Conservation (phyloP, 176 grass and related monocot genomes). For the Avena atlantica region DNA sequence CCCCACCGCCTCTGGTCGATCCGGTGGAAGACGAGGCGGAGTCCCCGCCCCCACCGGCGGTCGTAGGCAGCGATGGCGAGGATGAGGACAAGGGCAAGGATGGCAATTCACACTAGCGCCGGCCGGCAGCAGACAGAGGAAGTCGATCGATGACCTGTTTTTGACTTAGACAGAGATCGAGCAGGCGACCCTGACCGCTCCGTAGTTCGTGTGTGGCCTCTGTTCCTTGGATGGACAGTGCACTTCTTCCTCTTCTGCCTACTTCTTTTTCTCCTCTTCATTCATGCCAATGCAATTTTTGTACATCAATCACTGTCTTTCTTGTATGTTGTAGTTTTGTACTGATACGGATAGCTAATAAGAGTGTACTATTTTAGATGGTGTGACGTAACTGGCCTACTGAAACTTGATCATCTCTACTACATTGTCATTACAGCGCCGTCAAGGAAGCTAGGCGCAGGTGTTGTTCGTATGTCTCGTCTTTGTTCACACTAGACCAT, state of each 20-base stretch:
- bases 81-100: neutral
- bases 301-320: constrained; percentile 16
- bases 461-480: neutral
- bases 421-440: too few species aligned
- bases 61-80: neutral
- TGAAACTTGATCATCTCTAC: too few species aligned
- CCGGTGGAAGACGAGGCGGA: neutral
- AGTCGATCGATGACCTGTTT: neutral
- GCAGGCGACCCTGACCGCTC: neutral
- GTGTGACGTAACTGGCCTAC: too few species aligned
- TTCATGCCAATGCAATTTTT: neutral
- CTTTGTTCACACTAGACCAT: too few species aligned
- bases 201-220: neutral
- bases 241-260: neutral
- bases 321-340: neutral
- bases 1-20: neutral
- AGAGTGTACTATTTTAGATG: too few species aligned
- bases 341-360: neutral
- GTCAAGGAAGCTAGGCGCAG: neutral
- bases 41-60: neutral
- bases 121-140: neutral
- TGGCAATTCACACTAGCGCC: constrained; percentile 30
- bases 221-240: neutral
- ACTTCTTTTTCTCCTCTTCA: neutral
- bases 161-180: neutral